phyloP scores from a whole-genome alignment of 495 filamentous ascomycete species.

The Talaromyces wortmannii region DNA sequence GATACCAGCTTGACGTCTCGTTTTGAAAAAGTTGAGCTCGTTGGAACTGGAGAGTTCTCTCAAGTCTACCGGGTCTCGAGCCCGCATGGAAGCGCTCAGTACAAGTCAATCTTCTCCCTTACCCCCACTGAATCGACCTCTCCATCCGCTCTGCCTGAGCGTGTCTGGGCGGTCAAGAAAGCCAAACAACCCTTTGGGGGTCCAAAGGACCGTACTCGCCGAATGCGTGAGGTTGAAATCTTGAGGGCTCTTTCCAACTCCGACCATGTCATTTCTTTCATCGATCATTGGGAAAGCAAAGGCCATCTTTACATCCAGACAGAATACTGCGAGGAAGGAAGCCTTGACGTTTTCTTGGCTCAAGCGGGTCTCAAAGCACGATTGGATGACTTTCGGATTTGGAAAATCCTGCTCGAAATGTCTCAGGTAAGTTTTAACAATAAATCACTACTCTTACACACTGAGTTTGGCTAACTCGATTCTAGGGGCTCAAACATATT shows the following conservation, averaged over 20 bases:
- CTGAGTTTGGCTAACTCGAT: constrained; percentile 23
- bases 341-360: constrained; percentile 72
- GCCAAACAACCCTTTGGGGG: constrained; percentile 72
- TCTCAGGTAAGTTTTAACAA: constrained; percentile 52
- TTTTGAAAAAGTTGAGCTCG: constrained; percentile 68
- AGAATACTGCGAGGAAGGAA: constrained; percentile 91
- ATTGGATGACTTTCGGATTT: constrained; percentile 94
- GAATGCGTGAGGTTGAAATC: constrained; percentile 73
- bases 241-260: constrained; percentile 63
- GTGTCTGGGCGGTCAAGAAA: constrained; percentile 91
- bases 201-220: constrained; percentile 63
- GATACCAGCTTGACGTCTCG: constrained; percentile 61
- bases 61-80: constrained; percentile 76
- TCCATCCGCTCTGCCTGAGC: constrained; percentile 34
- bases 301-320: constrained; percentile 90
- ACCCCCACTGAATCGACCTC: constrained; percentile 27
- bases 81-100: constrained; percentile 28
- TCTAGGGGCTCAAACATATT: constrained; percentile 77
- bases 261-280: constrained; percentile 75
- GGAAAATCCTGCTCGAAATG: constrained; percentile 90
- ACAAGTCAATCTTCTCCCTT: constrained; percentile 38
- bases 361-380: constrained; percentile 74
- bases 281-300: constrained; percentile 80
- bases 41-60: constrained; percentile 89
- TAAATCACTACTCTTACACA: not conserved